Evolutionary conservation across 2,329 filamentous ascomycete species (phyloP).

Genomic region (Colletotrichum sp.): DNA sequence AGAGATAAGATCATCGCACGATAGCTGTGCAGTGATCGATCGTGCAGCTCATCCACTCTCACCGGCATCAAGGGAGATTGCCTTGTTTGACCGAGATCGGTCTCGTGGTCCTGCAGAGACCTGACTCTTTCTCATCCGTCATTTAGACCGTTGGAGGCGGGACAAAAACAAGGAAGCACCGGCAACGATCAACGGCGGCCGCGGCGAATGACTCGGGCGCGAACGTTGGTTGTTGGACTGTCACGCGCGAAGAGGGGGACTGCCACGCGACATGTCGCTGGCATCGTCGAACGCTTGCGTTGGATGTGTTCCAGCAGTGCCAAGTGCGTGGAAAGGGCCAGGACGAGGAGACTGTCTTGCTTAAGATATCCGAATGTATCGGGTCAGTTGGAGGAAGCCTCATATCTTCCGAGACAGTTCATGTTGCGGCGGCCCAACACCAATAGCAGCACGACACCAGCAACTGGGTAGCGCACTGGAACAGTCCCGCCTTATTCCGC

Average conservation of each 20-base stretch:
- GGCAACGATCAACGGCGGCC: not conserved
- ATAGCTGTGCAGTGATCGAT: not conserved
- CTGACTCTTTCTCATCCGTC: conserved; percentile 1
- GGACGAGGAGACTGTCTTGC: not conserved
- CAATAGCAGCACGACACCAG: not conserved
- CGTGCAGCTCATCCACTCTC: not conserved
- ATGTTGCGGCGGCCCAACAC: not conserved
- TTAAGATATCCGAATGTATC: not conserved
- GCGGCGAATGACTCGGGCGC: conserved; percentile 10
- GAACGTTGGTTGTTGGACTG: not conserved
- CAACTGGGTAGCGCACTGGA: not conserved
- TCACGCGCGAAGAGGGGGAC: not conserved
- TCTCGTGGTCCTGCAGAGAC: conserved; percentile 5
- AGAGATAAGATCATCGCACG: not conserved
- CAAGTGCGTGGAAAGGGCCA: not conserved
- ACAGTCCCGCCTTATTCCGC: not conserved
- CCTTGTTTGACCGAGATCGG: not conserved
- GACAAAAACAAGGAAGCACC: not conserved
- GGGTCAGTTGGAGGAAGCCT: not conserved
- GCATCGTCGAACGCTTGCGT: not conserved
- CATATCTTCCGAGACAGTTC: not conserved
- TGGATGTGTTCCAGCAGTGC: not conserved
- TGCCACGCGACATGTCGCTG: not conserved
- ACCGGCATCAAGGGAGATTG: not conserved
- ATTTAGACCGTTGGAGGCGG: not conserved